Percentiles rank a stretch among this genome's conserved stretches.
Evolutionary conservation across 148 eudicot species (phyloP).

Genomic region (Cornus florida): DNA sequence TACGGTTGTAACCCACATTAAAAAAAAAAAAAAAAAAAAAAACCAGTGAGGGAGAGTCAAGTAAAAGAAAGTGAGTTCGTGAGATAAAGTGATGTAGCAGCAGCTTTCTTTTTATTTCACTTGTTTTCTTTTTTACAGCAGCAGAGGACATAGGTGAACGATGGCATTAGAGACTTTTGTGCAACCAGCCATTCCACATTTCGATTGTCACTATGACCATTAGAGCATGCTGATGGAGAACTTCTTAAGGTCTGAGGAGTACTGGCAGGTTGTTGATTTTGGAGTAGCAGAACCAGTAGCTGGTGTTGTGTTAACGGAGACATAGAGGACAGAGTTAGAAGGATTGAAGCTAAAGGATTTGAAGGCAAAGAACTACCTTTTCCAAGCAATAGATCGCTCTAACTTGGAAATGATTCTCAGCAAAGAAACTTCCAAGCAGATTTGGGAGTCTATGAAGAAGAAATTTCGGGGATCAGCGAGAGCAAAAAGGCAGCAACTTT

Average conservation of each 20-base stretch:
- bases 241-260: too few species aligned
- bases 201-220: constrained; percentile 36
- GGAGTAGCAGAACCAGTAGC: constrained; percentile 9
- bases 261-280: not conserved
- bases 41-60: too few species aligned
- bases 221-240: too few species aligned
- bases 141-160: too few species aligned
- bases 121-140: too few species aligned
- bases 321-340: not conserved
- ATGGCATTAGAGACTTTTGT: not conserved
- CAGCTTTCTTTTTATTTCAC: too few species aligned
- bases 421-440: constrained; percentile 26
- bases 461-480: too few species aligned
- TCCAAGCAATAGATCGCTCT: constrained; percentile 21
- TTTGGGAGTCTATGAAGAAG: not conserved
- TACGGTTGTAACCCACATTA: too few species aligned
- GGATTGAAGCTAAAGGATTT: too few species aligned
- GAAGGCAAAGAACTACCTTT: not conserved
- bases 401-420: constrained; percentile 25
- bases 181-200: constrained; percentile 17
- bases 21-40: too few species aligned
- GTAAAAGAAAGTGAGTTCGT: too few species aligned
- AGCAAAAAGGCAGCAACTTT: constrained; percentile 14
- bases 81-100: too few species aligned
- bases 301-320: not conserved